These are phyloP conservation scores for Nicotiana tomentosiformis DNA, from an alignment of 257 asterid genomes.

Conservation along the genomic window DNA sequence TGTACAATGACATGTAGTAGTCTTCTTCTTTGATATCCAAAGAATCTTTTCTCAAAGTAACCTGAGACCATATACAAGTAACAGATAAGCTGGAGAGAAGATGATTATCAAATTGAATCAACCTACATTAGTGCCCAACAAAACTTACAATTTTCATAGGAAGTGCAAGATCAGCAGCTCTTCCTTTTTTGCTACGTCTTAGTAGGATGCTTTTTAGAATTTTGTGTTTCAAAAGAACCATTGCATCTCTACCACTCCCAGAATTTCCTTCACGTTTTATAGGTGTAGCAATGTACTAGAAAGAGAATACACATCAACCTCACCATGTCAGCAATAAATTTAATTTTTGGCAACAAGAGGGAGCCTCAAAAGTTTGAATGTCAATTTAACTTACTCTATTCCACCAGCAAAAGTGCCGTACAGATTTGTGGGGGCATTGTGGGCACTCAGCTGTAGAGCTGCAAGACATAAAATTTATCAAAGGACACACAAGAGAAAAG, in stretches of 20 bases:
- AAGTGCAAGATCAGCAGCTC: constrained; percentile 97
- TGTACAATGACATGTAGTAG: constrained; percentile 72
- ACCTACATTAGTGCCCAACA: neutral
- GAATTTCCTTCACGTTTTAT: constrained; percentile 50
- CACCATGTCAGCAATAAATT: constrained; percentile 11
- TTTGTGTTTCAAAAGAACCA: constrained; percentile 75
- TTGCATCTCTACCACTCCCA: constrained; percentile 56
- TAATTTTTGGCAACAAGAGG: neutral
- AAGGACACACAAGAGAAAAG: neutral
- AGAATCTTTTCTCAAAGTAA: constrained; percentile 63
- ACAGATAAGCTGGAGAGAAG: constrained; percentile 4
- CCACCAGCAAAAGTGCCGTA: constrained; percentile 98
- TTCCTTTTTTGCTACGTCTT: constrained; percentile 90
- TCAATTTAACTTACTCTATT: constrained; percentile 52
- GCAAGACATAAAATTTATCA: constrained; percentile 18
- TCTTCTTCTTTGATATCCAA: constrained; percentile 86
- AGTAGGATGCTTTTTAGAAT: constrained; percentile 63
- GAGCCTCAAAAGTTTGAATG: neutral
- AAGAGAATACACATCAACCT: constrained; percentile 10
- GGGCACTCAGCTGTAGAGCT: constrained; percentile 64
- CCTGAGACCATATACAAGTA: constrained; percentile 35
- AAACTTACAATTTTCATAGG: constrained; percentile 75
- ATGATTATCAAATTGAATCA: neutral
- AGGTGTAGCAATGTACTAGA: constrained; percentile 70
- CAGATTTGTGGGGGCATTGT: constrained; percentile 66